Conservation (phyloP, 176 grass and related monocot genomes). For the Eremochloa ophiuroides region DNA sequence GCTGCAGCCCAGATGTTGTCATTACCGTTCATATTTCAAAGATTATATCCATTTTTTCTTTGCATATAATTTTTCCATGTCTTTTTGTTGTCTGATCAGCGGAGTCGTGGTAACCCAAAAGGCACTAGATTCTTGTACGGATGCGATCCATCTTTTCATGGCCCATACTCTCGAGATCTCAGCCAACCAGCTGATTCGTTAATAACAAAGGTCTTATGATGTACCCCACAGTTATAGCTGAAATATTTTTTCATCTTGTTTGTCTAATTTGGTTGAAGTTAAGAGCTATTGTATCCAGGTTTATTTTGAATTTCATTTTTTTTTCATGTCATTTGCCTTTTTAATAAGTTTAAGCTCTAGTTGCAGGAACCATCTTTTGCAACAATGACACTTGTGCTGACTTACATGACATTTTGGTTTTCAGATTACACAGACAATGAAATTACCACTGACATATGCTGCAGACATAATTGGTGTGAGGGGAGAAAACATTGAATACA, state of each 20-base stretch:
- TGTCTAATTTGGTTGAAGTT: neutral
- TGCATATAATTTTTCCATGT: neutral
- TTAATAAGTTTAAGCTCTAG: neutral
- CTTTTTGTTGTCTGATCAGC: neutral
- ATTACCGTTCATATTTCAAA: neutral
- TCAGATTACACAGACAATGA: slow-evolving; percentile 72
- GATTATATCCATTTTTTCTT: neutral
- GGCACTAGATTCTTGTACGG: neutral
- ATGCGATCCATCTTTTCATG: neutral
- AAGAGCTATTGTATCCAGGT: neutral
- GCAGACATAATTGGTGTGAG: slow-evolving; percentile 66
- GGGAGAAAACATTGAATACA: slow-evolving; percentile 60
- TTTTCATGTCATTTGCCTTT: neutral
- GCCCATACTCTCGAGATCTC: slow-evolving; percentile 33
- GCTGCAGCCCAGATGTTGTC: neutral
- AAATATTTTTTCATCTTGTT: neutral
- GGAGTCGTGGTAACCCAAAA: neutral
- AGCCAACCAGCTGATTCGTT: slow-evolving; percentile 31
- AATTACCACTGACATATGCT: slow-evolving; percentile 61
- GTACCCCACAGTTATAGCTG: neutral
- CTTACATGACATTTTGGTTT: slow-evolving; percentile 15
- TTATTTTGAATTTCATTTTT: neutral
- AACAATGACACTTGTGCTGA: neutral
- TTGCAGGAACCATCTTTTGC: neutral
- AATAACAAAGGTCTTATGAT: slow-evolving; percentile 49